Conservation (phyloP, 345 rosid species). For the Sisymbrium irio region DNA sequence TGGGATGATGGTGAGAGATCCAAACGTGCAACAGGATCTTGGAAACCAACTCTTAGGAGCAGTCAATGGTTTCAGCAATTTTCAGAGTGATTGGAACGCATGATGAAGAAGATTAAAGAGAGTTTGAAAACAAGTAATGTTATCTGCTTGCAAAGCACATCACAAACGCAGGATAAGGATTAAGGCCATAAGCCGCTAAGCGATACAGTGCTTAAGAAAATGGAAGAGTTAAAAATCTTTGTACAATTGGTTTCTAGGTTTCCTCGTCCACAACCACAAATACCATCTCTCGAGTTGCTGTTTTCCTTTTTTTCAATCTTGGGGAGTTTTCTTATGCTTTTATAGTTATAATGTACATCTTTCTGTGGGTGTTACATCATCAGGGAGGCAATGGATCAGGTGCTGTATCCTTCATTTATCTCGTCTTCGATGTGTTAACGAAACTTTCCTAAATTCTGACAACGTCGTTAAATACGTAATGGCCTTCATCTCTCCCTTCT, state of each 20-base stretch:
- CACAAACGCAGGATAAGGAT: constrained; percentile 4
- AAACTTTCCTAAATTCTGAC: constrained; percentile 13
- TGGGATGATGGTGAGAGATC: constrained; percentile 63
- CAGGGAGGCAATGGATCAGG: constrained; percentile 30
- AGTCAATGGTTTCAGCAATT: constrained; percentile 67
- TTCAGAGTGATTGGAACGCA: constrained; percentile 76
- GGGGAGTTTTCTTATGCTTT: constrained; percentile 26
- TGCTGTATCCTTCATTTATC: constrained; percentile 22
- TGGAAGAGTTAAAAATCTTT: constrained; percentile 16
- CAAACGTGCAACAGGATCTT: constrained; percentile 68
- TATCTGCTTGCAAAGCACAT: constrained; percentile 16
- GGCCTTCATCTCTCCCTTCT: background rate
- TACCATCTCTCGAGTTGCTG: constrained; percentile 19
- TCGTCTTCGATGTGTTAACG: constrained; percentile 13
- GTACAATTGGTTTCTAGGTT: constrained; percentile 20
- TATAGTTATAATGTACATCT: constrained; percentile 32
- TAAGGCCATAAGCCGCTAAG: constrained; percentile 5
- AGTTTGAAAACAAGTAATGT: background rate
- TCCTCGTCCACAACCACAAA: background rate
- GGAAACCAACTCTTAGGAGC: constrained; percentile 84
- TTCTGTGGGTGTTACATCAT: constrained; percentile 23
- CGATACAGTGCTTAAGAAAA: constrained; percentile 13
- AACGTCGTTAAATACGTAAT: background rate
- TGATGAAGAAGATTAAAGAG: background rate
- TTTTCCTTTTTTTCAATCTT: background rate